phyloP scores from a whole-genome alignment of 176 grass and related monocot species.

The Carex cristatella region DNA sequence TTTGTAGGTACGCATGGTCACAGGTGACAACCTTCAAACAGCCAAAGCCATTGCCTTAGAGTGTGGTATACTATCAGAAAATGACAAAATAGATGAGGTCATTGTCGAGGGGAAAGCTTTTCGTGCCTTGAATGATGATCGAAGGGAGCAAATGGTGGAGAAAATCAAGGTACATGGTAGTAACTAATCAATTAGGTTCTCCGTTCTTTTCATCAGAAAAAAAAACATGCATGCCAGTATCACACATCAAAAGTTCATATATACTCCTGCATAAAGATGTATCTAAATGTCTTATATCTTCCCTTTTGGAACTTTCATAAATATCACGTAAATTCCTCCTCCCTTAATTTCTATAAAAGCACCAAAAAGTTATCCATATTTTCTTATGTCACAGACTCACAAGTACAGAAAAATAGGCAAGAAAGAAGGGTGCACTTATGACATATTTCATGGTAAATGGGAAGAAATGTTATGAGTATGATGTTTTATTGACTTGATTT shows the following conservation, averaged over 20 bases:
- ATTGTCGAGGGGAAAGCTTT: constrained; percentile 81
- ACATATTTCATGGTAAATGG: background rate
- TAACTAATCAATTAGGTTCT: constrained; percentile 15
- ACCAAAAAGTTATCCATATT: constrained; percentile 8
- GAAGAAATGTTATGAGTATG: background rate
- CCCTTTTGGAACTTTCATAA: background rate
- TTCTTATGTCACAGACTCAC: background rate
- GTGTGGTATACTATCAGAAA: constrained; percentile 69
- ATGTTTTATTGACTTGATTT: background rate
- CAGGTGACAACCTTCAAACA: constrained; percentile 95
- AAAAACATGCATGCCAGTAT: background rate
- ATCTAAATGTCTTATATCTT: background rate
- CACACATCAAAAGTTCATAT: background rate
- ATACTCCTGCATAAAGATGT: background rate
- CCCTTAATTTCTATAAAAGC: background rate
- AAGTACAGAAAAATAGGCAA: background rate
- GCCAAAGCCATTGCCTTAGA: constrained; percentile 91
- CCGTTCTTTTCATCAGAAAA: background rate
- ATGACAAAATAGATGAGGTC: constrained; percentile 24
- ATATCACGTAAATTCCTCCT: background rate
- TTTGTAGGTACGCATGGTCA: constrained; percentile 88
- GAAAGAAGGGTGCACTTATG: background rate
- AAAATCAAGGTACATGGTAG: constrained; percentile 52
- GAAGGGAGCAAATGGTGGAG: constrained; percentile 43
- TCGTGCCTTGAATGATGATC: constrained; percentile 38